Evolutionary conservation across 371 early-diverging fungal genomes (phyloP).

Genomic region (Blyttiomyces sp.): DNA sequence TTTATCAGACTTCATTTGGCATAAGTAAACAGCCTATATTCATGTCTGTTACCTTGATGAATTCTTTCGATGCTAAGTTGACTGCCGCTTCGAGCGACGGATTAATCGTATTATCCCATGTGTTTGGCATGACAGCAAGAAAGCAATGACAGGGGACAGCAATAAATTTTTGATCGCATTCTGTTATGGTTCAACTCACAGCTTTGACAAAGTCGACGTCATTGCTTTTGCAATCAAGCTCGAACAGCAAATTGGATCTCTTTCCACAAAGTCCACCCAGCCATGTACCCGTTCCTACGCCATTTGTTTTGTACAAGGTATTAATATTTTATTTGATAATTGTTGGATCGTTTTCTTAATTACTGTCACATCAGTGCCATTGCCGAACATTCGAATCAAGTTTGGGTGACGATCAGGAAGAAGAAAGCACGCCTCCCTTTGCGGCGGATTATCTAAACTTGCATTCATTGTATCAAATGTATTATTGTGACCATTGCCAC

Average conservation of each 20-base stretch:
- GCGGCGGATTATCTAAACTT: conserved; percentile 12
- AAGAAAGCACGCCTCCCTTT: not conserved
- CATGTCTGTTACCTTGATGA: conserved; percentile 41
- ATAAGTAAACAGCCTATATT: not conserved
- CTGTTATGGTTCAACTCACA: too few species aligned
- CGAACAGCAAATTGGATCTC: too few species aligned
- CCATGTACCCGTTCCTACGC: conserved; percentile 12
- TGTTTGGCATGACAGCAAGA: not conserved
- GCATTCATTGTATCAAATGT: conserved; percentile 61
- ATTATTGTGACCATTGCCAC: conserved; percentile 70
- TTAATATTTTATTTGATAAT: too few species aligned
- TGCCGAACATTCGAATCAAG: not conserved
- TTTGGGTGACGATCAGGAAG: not conserved
- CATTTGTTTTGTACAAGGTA: conserved; percentile 19
- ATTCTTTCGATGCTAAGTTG: conserved; percentile 36
- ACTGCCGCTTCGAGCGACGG: conserved; percentile 35
- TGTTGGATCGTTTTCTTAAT: too few species aligned
- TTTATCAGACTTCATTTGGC: not conserved
- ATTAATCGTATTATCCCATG: not conserved
- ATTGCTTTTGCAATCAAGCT: too few species aligned
- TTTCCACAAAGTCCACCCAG: not conserved
- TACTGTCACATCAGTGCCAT: not conserved
- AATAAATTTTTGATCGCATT: too few species aligned
- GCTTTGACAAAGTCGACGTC: too few species aligned
- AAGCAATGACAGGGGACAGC: not conserved